phyloP scores from a whole-genome alignment of 306 rosid genomes.

The Arachis stenosperma region DNA sequence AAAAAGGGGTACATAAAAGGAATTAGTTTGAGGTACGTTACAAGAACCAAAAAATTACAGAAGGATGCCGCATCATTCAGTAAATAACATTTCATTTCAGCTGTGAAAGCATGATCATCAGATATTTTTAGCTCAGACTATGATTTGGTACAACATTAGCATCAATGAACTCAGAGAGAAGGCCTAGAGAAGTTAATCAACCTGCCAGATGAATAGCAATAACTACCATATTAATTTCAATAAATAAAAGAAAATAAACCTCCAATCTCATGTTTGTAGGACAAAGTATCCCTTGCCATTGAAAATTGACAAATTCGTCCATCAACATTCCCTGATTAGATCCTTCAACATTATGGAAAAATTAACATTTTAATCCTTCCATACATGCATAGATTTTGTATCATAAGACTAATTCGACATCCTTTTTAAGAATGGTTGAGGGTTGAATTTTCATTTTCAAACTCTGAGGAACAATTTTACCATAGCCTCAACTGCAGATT shows the following conservation, averaged over 20 bases:
- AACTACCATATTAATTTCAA: conserved; percentile 19
- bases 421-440: background rate
- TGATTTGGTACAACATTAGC: conserved; percentile 38
- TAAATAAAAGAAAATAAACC: background rate
- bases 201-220: background rate
- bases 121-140: conserved; percentile 34
- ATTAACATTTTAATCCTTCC: too few species aligned
- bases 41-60: conserved; percentile 35
- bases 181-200: conserved; percentile 37
- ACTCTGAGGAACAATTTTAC: conserved; percentile 1
- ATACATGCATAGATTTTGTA: too few species aligned
- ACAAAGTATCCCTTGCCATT: conserved; percentile 10
- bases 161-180: conserved; percentile 26
- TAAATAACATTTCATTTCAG: conserved; percentile 32
- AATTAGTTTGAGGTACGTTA: conserved; percentile 37
- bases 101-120: conserved; percentile 17
- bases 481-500: background rate
- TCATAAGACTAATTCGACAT: background rate
- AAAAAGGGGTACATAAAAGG: conserved; percentile 36
- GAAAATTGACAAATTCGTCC: background rate
- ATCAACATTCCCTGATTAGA: too few species aligned
- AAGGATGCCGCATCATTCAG: conserved; percentile 30
- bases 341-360: too few species aligned
- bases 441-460: background rate
- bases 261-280: conserved; percentile 24